A percentile compares a stretch with the other conserved stretches of the same genome.
These are phyloP conservation scores for Pseudocohnilembus persalinus DNA, from an alignment of 169 alveolate species.

Conservation along the genomic window DNA sequence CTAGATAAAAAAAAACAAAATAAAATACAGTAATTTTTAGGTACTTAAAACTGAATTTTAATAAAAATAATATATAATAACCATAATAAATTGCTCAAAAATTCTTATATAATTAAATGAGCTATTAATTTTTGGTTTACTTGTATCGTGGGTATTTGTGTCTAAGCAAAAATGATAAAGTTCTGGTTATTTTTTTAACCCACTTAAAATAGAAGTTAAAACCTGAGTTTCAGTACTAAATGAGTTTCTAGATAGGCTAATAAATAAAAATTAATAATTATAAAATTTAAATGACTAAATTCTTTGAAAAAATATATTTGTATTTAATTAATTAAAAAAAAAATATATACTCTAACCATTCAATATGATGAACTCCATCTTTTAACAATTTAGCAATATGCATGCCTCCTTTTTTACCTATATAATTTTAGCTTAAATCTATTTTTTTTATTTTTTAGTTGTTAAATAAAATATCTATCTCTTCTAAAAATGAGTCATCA, in stretches of 20 bases:
- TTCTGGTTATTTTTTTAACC: background rate
- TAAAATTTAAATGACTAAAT: no score
- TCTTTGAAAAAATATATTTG: background rate
- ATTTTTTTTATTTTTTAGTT: no score
- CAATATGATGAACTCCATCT: background rate
- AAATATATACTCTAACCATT: background rate
- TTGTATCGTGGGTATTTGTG: background rate
- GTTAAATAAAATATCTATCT: background rate
- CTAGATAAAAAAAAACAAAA: background rate
- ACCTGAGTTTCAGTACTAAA: background rate
- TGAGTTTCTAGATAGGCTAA: background rate
- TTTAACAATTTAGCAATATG: background rate
- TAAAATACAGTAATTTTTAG: no score
- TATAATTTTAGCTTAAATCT: background rate
- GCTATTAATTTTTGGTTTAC: no score
- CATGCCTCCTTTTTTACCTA: background rate
- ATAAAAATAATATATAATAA: no score
- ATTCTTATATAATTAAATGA: no score
- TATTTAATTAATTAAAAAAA: no score
- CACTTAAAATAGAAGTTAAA: background rate
- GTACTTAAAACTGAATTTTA: no score
- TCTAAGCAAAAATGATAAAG: background rate
- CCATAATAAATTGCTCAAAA: no score
- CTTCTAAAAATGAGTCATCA: background rate
- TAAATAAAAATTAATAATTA: no score